Evolutionary conservation across 345 rosid species (phyloP), one percentile per base, ranked within the genome.

Genomic region (Pseudoturritis turrita): DNA sequence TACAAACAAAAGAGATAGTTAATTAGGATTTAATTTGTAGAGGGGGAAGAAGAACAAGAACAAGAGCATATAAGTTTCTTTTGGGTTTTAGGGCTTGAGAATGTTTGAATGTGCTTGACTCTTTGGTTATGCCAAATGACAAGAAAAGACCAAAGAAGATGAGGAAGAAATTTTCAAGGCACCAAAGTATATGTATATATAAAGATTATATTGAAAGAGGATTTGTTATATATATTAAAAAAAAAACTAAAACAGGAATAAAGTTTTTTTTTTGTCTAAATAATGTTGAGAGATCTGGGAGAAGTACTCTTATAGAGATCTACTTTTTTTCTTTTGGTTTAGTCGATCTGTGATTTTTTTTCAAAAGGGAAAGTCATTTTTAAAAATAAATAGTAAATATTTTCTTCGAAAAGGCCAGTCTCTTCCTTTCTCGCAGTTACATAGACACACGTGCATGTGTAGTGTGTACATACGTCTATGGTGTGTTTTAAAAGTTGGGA

Each of bases 71-170:
- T 87, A 55, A 56, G 62, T 63, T 68, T 74, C 65, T 65, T 82
- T 64, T 76, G 65, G 79, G 70, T 76, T 69, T 76, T 76, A 76
- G 79, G 79, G 71, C 58, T 76, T 62, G 79, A n/a, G 84, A 78
- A 71, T 77, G 65, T 83, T 77, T 86, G 81, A 81, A 80, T 74
- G 77, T 60, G 84, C 77, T 79, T 70, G 65, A 66, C 80, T 77
- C 77, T 72, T 81, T 40, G 83, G 71, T 78, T 81, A 79, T 65
- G 86, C 86, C 87, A 88, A 82, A 86, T 83, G 91, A 88, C 87
- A 85, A 83, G 84, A 79, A 82, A 81, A 72, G 52, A 74, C 71
- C 74, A 78, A 76, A 80, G 75, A 71, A 52, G 60, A 59, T 41
- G 76, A 81, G 59, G 76, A 79, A 83, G 67, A 84, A 82, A 65